Evolutionary conservation across 345 rosid species (phyloP), one percentile per base, ranked within the genome.

Genomic region (Acer negundo): DNA sequence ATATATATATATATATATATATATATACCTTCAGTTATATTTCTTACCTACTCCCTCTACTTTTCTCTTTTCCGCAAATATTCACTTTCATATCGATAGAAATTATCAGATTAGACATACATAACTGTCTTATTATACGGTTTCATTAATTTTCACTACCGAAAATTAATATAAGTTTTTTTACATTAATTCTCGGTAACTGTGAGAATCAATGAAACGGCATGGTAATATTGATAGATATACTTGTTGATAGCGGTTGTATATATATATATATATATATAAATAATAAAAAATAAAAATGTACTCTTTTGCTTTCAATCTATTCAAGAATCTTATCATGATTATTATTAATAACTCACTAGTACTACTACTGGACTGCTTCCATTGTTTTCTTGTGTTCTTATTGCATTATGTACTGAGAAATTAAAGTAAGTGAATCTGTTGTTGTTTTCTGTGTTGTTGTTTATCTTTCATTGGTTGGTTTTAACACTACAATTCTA

Each of bases 271-370:
- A 42, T 13, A 49, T 17, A 3, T n/a, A 0, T 19, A 24, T 12
- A 10, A n/a, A n/a, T n/a, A n/a, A n/a, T n/a, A n/a, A n/a, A n/a
- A n/a, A n/a, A n/a, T n/a, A n/a, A n/a, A n/a, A n/a, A n/a, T 47
- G 1, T 13, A 49, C 16, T 13, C 55, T 3, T 1, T 11, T 49
- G 67, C 40, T 61, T n/a, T 75, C 46, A 49, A 10, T 74, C 77
- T 49, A 20, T 64, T 71, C 64, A 78, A 72, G 44, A 78, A 65
- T 72, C 76, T 78, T 66, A 64, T 72, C 59, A 49, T 10, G 51
- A 31, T 23, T 35, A 16, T 20, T n/a, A 58, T 1, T 11, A 58
- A 58, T 19, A 1, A 58, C 23, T 2, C 7, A n/a, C 24, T n/a
- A 58, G 22, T 1, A 58, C 2, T 20, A 59, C 26, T 10, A 8